These are phyloP conservation scores for Hypoxylon rubiginosum DNA, from an alignment of 2,329 filamentous ascomycete species.

Conservation along the genomic window DNA sequence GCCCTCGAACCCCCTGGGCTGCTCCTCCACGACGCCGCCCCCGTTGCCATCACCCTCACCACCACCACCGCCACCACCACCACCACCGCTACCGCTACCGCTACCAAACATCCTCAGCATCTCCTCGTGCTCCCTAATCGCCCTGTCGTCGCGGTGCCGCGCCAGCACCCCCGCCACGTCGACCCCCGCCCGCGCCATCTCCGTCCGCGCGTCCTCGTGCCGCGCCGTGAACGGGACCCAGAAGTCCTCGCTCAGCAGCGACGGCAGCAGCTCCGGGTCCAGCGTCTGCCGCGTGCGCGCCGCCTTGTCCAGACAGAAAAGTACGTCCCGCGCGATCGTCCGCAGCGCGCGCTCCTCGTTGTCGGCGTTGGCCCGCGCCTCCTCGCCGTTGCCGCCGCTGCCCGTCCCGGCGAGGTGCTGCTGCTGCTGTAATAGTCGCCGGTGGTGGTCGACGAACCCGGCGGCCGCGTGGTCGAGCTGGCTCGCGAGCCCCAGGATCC, in stretches of 20 bases:
- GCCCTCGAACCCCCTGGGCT: constrained; percentile 39
- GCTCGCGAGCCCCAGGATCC: constrained; percentile 44
- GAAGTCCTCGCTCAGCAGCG: constrained; percentile 47
- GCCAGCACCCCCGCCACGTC: constrained; percentile 43
- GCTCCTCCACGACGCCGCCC: neutral
- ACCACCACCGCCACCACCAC: no score
- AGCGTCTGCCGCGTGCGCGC: constrained; percentile 10
- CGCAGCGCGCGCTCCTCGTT: constrained; percentile 25
- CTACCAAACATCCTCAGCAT: neutral
- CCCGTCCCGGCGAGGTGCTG: no score
- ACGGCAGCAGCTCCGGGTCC: constrained; percentile 34
- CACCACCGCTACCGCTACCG: constrained; percentile 14
- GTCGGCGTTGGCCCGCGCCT: neutral
- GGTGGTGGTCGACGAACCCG: constrained; percentile 40
- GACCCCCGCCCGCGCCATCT: constrained; percentile 45
- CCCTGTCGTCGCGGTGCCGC: constrained; percentile 37
- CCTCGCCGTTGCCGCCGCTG: neutral
- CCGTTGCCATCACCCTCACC: no score
- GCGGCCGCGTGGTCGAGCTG: constrained; percentile 48
- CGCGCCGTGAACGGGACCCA: constrained; percentile 43
- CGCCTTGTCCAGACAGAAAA: constrained; percentile 41
- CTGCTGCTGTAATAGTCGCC: constrained; percentile 6
- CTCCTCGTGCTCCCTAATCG: constrained; percentile 45
- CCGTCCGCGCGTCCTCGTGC: constrained; percentile 28
- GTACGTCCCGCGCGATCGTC: constrained; percentile 43